Base-by-base conservation (phyloP, 2,329 filamentous ascomycete species). In the Fusarium sp. region DNA sequence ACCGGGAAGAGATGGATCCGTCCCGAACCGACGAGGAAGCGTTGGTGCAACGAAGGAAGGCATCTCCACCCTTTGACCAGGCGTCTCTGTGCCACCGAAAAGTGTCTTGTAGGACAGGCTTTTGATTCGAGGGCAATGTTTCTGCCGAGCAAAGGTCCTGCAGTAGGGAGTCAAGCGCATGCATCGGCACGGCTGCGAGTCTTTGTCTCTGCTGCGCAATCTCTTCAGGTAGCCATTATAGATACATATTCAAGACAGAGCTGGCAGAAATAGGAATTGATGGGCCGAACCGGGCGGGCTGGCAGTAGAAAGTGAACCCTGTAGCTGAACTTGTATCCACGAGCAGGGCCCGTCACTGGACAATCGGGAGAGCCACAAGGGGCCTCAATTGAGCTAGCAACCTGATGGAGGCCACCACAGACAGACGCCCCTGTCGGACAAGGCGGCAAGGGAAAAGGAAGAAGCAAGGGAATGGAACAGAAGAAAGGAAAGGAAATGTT, bases 1-100 rank as follows among this genome's bases (percentile, higher is more conserved):
- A 71, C 59, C 68, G 42, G 67, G 62, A 66, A 64, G 34, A 38
- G 54, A 65, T 35, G 31, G n/a, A 69, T 71, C 70, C 70, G 67
- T 62, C 47, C 68, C 70, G 70, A 71, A 47, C 58, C 58, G 64
- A 66, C 57, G n/a, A 67, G 61, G 63, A 37, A 50, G 40, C 38
- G 22, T 57, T 27, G 34, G 61, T 62, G 16, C 20, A 62, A 52
- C 59, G 27, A 34, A 34, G 37, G 67, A 66, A 38, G 62, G 11
- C 52, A 66, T 71, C 62, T 38, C 66, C 69, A 69, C 66, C 50
- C 38, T 40, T 16, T 62, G 47, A 9, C 42, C 35, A 7, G n/a
- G 45, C 61, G 57, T 45, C 40, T 52, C 18, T 40, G 59, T 54
- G 52, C 31, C 47, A 31, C 47, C 27, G 18, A 18, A 18, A 4